Base-by-base conservation (phyloP, 805 yeast species). In the Metschnikowia baotianmanensis region DNA sequence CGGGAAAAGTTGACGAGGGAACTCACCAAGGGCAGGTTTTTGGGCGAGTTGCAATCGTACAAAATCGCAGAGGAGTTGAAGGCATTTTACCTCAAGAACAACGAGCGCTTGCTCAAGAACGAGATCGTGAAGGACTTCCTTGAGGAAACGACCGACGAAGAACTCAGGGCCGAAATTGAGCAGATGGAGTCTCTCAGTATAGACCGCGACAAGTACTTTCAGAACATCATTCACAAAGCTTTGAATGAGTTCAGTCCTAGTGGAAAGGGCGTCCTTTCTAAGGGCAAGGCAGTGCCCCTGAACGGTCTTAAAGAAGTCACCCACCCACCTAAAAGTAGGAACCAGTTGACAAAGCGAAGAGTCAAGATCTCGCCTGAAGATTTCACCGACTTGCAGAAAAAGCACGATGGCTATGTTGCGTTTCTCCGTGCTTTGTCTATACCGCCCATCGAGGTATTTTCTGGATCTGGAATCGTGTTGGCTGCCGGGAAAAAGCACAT, bases 401-500 rank as follows among this genome's bases (percentile, higher is more conserved):
- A 48, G 21, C 72, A 66, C 46, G 63, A 56, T 27, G 36, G 38
- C 5, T 43, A 62, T 10, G 67, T 63, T 6, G 45, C 51, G 9
- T 40, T 44, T n/a, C 45, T 67, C 35, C 57, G 57, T 36, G 34
- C 44, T 2, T 40, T 63, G 19, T 47, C 57, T 11, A 42, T 48
- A 2, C 67, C 68, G 5, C 56, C 63, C 4, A 26, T 40, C 9
- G 51, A 53, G n/a, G 43, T 62, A 19, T 55, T 51, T 15, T 40
- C 45, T 2, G 71, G 70, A 5, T 54, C 57, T 13, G 72, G 72
- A 7, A 64, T 67, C 22, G 65, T 65, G 6, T 52, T 67, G n/a
- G 55, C 59, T 20, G 62, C 62, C 7, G 61, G 63, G 6, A 58
- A 60, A 6, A 42, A 46, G 13, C 51, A 53, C 38, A 41, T 65